Evolutionary conservation across 1,139 yeast genomes (phyloP).

Genomic region (Kodamaea ohmeri): DNA sequence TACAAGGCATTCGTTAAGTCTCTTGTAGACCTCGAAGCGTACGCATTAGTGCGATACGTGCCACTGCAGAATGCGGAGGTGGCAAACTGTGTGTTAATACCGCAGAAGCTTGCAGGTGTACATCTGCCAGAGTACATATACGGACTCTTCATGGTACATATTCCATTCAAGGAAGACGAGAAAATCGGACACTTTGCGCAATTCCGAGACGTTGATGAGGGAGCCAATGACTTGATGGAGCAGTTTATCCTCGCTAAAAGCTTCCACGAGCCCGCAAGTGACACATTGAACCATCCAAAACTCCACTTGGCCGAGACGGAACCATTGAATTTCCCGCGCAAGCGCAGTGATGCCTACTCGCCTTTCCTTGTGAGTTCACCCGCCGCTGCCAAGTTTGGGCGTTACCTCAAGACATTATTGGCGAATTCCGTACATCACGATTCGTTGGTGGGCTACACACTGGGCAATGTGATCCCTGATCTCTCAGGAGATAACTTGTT

Average conservation of each 20-base stretch:
- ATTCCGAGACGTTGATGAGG: conserved; percentile 22
- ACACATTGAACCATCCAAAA: conserved; percentile 8
- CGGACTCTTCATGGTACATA: conserved; percentile 38
- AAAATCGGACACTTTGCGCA: conserved; percentile 60
- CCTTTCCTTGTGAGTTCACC: conserved; percentile 30
- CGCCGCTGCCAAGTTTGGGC: conserved; percentile 28
- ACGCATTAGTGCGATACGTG: conserved; percentile 64
- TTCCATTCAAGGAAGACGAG: conserved; percentile 83
- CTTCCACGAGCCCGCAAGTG: conserved; percentile 17
- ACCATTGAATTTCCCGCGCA: conserved; percentile 13
- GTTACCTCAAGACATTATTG: conserved; percentile 26
- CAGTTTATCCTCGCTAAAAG: conserved; percentile 25
- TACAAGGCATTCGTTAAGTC: conserved; percentile 57
- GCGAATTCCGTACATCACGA: conserved; percentile 25
- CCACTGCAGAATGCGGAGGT: conserved; percentile 47
- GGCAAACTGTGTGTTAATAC: conserved; percentile 57
- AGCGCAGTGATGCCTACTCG: background rate
- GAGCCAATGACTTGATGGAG: conserved; percentile 26
- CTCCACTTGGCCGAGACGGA: conserved; percentile 12
- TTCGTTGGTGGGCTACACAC: conserved; percentile 21
- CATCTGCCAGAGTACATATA: conserved; percentile 20
- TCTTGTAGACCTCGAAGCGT: conserved; percentile 45
- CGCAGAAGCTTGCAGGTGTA: conserved; percentile 26
- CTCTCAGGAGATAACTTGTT: conserved; percentile 31
- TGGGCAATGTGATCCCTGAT: conserved; percentile 27